phyloP scores from a whole-genome alignment of 305 asterid genomes.

The Fraxinus latifolia region DNA sequence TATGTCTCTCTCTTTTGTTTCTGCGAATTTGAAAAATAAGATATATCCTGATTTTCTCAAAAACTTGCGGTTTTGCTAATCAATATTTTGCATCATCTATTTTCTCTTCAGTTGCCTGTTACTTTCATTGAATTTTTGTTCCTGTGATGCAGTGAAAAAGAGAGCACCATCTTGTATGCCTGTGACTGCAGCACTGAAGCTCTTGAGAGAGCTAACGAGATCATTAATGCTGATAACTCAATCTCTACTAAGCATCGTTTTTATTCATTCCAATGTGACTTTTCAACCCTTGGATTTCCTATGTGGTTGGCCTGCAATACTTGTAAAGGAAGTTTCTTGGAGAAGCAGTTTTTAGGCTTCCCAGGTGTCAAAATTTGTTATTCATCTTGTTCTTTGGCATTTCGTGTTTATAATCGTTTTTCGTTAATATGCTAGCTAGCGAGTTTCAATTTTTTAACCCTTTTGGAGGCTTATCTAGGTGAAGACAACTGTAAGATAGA shows the following conservation, averaged over 20 bases:
- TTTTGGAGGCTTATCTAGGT: conserved; percentile 35
- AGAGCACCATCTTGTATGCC: conserved; percentile 57
- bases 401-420: conserved; percentile 7
- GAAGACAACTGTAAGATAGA: conserved; percentile 27
- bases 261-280: conserved; percentile 67
- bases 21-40: not conserved
- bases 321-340: conserved; percentile 38
- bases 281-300: conserved; percentile 60
- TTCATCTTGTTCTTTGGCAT: conserved; percentile 2
- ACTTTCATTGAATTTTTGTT: conserved; percentile 18
- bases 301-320: conserved; percentile 64
- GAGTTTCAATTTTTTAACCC: not conserved
- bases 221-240: conserved; percentile 44
- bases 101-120: not conserved
- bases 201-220: conserved; percentile 70
- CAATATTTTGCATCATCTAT: conserved; percentile 2
- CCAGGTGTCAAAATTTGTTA: conserved; percentile 36
- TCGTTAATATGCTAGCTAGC: not conserved
- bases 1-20: not conserved
- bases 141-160: conserved; percentile 49
- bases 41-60: not conserved
- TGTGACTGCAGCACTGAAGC: conserved; percentile 90
- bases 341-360: conserved; percentile 27
- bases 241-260: conserved; percentile 46
- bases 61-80: not conserved